phyloP scores from a whole-genome alignment of 495 filamentous ascomycete genomes.

The Friedmanniomyces simplex region DNA sequence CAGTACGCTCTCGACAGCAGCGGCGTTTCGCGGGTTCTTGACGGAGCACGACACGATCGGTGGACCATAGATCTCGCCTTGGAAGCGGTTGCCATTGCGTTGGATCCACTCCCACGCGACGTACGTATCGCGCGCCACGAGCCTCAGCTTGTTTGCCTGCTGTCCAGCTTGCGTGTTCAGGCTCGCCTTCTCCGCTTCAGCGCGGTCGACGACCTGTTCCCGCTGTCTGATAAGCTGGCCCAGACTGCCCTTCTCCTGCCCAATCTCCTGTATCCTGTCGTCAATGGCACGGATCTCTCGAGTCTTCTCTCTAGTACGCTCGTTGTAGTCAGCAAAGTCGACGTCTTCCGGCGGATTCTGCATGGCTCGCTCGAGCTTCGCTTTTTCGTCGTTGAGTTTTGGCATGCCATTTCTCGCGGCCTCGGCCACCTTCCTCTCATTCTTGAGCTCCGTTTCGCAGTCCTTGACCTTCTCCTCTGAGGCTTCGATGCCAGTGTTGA shows the following conservation, averaged over 20 bases:
- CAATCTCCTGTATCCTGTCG: slow-evolving; percentile 7
- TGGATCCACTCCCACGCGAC: slow-evolving; percentile 73
- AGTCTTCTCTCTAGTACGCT: slow-evolving; percentile 37
- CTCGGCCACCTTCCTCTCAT: slow-evolving; percentile 44
- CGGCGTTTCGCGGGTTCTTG: slow-evolving; percentile 61
- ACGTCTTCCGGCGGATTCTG: slow-evolving; percentile 42
- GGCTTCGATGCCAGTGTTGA: slow-evolving; percentile 40
- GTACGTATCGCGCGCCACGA: slow-evolving; percentile 48
- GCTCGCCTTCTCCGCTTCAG: slow-evolving; percentile 41
- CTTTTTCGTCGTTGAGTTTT: slow-evolving; percentile 36
- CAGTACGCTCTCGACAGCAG: slow-evolving; percentile 64
- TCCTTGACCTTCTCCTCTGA: slow-evolving; percentile 46
- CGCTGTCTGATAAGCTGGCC: slow-evolving; percentile 24
- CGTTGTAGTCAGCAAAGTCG: slow-evolving; percentile 45
- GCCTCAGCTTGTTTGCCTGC: slow-evolving; percentile 52
- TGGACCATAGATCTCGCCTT: slow-evolving; percentile 76
- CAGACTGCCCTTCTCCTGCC: slow-evolving; percentile 4
- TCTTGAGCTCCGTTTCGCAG: slow-evolving; percentile 43
- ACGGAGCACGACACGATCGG: slow-evolving; percentile 72
- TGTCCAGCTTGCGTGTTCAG: slow-evolving; percentile 71
- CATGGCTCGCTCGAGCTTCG: slow-evolving; percentile 37
- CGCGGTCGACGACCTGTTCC: slow-evolving; percentile 25
- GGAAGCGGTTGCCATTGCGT: slow-evolving; percentile 58
- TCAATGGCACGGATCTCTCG: slow-evolving; percentile 38
- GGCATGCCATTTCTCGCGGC: slow-evolving; percentile 42